Percentiles rank a stretch among this genome's conserved stretches.
phyloP scores from a whole-genome alignment of 257 asterid species.

The Solanum stenotomum region DNA sequence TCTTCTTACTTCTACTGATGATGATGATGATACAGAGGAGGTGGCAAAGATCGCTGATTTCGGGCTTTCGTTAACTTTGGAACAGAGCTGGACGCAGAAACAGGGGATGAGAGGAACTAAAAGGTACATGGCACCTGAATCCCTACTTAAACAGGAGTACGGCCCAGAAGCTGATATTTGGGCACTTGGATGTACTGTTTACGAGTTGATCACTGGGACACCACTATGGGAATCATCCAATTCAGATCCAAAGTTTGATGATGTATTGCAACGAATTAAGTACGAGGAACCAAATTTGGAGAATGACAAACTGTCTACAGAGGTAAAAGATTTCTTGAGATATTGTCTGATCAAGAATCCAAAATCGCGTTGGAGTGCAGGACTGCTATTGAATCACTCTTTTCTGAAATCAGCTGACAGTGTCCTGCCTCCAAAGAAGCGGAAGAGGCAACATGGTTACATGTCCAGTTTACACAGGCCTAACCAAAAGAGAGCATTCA shows the following conservation, averaged over 20 bases:
- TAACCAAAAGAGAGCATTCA: neutral
- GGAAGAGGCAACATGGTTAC: neutral
- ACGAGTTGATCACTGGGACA: constrained; percentile 5
- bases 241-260: neutral
- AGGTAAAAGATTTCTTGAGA: no score
- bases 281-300: neutral
- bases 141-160: neutral
- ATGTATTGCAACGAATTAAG: neutral
- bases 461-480: neutral
- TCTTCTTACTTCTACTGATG: neutral
- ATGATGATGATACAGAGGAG: neutral
- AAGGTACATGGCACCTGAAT: constrained; percentile 7
- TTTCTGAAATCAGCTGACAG: neutral
- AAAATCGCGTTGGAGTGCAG: neutral
- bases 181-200: constrained; percentile 4
- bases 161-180: neutral
- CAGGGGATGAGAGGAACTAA: neutral
- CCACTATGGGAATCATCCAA: neutral
- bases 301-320: no score
- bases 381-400: neutral
- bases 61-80: neutral
- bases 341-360: neutral
- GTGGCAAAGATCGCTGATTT: neutral
- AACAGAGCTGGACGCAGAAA: neutral
- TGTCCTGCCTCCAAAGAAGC: neutral